phyloP scores from a whole-genome alignment of 202 grass and related monocot species.

The Eragrostis tef region DNA sequence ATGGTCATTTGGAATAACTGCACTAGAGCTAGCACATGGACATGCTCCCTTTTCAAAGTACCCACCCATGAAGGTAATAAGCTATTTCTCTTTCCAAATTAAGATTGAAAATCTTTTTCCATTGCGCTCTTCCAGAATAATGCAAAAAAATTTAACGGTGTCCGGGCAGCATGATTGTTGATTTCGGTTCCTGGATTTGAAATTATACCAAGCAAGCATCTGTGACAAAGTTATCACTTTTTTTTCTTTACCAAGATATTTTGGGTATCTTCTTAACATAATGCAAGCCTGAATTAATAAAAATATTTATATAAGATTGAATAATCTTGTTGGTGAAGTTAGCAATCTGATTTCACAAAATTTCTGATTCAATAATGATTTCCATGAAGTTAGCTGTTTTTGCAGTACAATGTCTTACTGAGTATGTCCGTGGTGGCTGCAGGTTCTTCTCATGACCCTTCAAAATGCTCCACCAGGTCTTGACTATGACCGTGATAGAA shows the following conservation, averaged over 20 bases:
- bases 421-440: slow-evolving; percentile 15
- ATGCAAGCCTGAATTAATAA: not conserved
- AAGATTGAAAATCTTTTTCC: not conserved
- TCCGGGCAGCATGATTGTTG: not conserved
- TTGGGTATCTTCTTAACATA: slow-evolving; percentile 14
- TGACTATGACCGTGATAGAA: slow-evolving; percentile 96
- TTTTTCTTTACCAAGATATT: not conserved
- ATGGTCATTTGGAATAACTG: slow-evolving; percentile 98
- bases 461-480: slow-evolving; percentile 99
- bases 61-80: slow-evolving; percentile 87
- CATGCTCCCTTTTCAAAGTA: slow-evolving; percentile 97
- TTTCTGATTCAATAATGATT: slow-evolving; percentile 31
- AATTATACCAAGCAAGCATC: slow-evolving; percentile 22
- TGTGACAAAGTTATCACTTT: slow-evolving; percentile 10
- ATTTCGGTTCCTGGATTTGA: not conserved
- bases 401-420: slow-evolving; percentile 16
- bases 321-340: slow-evolving; percentile 5
- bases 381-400: slow-evolving; percentile 1
- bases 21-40: slow-evolving; percentile 86
- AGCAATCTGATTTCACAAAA: slow-evolving; percentile 9
- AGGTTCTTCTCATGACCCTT: slow-evolving; percentile 99
- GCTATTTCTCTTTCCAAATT: slow-evolving; percentile 17
- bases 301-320: not conserved
- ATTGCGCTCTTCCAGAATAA: not conserved
- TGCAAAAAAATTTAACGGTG: not conserved